phyloP scores from a whole-genome alignment of 371 early-diverging fungal species.

The Nematocida minor region DNA sequence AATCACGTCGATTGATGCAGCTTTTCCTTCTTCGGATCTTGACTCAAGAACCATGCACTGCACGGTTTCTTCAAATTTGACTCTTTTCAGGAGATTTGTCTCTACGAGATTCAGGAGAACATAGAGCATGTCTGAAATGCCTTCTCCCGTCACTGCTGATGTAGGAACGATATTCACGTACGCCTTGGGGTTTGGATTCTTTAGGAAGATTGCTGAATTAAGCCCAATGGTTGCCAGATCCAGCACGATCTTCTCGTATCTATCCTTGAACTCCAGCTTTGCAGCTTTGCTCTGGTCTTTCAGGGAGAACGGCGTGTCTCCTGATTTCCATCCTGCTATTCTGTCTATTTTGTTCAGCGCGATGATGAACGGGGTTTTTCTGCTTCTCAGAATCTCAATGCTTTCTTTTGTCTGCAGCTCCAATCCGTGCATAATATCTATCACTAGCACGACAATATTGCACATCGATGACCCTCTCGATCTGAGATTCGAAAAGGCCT shows the following conservation, averaged over 20 bases:
- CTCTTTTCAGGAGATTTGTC: constrained; percentile 80
- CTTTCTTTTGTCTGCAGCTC: constrained; percentile 98
- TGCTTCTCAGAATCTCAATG: constrained; percentile 78
- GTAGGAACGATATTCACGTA: constrained; percentile 96
- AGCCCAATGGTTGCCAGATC: constrained; percentile 93
- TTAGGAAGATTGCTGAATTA: constrained; percentile 83
- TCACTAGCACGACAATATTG: constrained; percentile 97
- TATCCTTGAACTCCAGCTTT: constrained; percentile 77
- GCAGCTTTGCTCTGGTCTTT: constrained; percentile 73
- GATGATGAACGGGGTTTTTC: constrained; percentile 97
- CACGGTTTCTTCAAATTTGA: constrained; percentile 86
- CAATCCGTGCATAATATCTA: constrained; percentile 97
- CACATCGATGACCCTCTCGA: constrained; percentile 95
- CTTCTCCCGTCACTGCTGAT: constrained; percentile 96
- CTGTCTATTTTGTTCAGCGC: constrained; percentile 99
- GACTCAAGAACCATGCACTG: constrained; percentile 98
- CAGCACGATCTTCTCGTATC: constrained; percentile 73
- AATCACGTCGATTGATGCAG: constrained; percentile 95
- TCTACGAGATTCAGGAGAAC: constrained; percentile 84
- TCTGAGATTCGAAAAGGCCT: constrained; percentile 94
- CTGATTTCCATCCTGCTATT: constrained; percentile 83
- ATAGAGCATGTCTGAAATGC: constrained; percentile 90
- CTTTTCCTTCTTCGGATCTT: constrained; percentile 97
- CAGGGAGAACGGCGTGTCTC: constrained; percentile 67
- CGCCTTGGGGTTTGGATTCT: constrained; percentile 85